phyloP scores from a whole-genome alignment of 805 yeast genomes.

The Hanseniaspora vineae region DNA sequence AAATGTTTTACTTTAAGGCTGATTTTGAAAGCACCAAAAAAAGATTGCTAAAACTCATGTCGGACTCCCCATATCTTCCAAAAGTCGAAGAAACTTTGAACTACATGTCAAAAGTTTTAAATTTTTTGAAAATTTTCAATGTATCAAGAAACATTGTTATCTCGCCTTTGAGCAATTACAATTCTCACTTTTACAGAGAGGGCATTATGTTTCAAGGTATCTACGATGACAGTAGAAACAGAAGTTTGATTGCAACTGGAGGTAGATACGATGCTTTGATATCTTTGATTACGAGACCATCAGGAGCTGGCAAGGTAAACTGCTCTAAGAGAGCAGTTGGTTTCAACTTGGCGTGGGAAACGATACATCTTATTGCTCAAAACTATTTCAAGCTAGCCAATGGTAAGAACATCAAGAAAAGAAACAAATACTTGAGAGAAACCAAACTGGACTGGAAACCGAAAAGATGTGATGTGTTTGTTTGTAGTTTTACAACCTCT shows the following conservation, averaged over 20 bases:
- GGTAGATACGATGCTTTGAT: constrained; percentile 82
- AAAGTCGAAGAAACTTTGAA: constrained; percentile 50
- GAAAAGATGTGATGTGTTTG: constrained; percentile 68
- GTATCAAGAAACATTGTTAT: constrained; percentile 45
- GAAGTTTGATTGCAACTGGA: constrained; percentile 67
- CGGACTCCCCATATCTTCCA: constrained; percentile 52
- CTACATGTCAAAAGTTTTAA: constrained; percentile 48
- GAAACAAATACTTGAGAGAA: constrained; percentile 25
- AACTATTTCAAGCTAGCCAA: constrained; percentile 29
- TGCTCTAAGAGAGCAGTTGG: constrained; percentile 59
- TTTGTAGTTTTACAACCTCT: constrained; percentile 52
- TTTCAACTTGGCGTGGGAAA: constrained; percentile 68
- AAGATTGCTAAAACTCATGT: constrained; percentile 56
- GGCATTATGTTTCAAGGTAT: constrained; percentile 87
- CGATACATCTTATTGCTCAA: constrained; percentile 39
- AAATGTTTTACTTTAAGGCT: constrained; percentile 62
- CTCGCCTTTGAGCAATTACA: constrained; percentile 77
- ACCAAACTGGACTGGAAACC: constrained; percentile 35
- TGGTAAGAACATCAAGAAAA: constrained; percentile 21
- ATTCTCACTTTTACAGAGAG: constrained; percentile 60
- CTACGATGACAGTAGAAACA: constrained; percentile 40
- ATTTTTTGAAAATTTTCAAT: constrained; percentile 43
- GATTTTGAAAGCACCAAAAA: constrained; percentile 53
- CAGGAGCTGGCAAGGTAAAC: constrained; percentile 19
- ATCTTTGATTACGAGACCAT: constrained; percentile 48